Evolutionary conservation across 2,329 filamentous ascomycete species (phyloP).

Genomic region (Ceratocystis destructans): DNA sequence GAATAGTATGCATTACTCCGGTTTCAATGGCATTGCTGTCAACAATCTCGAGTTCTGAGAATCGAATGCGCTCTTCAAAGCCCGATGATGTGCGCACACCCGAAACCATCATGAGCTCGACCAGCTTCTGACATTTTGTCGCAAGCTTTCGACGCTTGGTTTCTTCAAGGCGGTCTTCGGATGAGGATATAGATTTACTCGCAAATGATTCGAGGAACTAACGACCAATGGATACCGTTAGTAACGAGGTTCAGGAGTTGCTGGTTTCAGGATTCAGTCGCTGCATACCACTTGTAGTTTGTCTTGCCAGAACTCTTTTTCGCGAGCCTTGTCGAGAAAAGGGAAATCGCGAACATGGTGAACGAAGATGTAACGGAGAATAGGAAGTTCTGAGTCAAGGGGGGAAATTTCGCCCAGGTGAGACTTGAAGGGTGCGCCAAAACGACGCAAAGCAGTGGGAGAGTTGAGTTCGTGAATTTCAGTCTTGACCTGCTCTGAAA

Average conservation of each 20-base stretch:
- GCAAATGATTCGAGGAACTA: conserved; percentile 96
- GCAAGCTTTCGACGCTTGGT: conserved; percentile 90
- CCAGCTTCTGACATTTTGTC: conserved; percentile 82
- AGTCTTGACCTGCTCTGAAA: conserved; percentile 74
- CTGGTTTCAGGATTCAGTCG: conserved; percentile 22
- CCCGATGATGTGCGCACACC: conserved; percentile 90
- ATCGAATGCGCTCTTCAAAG: conserved; percentile 93
- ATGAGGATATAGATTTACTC: conserved; percentile 91
- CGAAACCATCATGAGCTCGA: conserved; percentile 99
- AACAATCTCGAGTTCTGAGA: conserved; percentile 92
- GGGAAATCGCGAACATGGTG: conserved; percentile 97
- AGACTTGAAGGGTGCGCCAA: conserved; percentile 89
- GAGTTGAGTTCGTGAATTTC: conserved; percentile 91
- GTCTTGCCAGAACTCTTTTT: conserved; percentile 99
- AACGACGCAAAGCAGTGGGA: conserved; percentile 83
- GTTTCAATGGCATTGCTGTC: conserved; percentile 86
- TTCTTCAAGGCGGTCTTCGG: conserved; percentile 88
- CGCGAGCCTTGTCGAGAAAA: conserved; percentile 87
- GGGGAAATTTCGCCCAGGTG: conserved; percentile 86
- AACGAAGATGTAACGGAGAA: conserved; percentile 93
- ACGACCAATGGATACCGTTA: neutral
- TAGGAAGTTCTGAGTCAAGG: conserved; percentile 82
- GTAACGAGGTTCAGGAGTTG: neutral
- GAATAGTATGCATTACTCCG: conserved; percentile 71
- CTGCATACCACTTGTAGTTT: conserved; percentile 73